Percentiles rank a stretch among this genome's conserved stretches.
These are phyloP conservation scores for Aspergillus arachidicola DNA, from an alignment of 2,329 filamentous ascomycete species.

Conservation along the genomic window DNA sequence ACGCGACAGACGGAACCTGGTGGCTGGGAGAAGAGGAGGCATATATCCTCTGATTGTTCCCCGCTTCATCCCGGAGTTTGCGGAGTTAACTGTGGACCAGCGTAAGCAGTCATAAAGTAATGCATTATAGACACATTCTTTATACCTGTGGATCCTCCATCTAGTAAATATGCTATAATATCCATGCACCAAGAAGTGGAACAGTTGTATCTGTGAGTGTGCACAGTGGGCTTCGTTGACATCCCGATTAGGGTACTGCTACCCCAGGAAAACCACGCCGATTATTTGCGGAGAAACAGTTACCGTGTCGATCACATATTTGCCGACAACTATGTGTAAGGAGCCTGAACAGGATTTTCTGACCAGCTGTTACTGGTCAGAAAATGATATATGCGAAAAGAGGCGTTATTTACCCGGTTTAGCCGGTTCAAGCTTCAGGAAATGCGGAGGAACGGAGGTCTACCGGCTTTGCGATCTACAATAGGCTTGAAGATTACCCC, in stretches of 20 bases:
- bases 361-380: not conserved
- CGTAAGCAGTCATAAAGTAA: not conserved
- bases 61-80: conserved; percentile 5
- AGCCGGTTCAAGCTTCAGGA: conserved; percentile 1
- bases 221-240: not conserved
- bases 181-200: not conserved
- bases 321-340: not conserved
- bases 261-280: not conserved
- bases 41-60: not conserved
- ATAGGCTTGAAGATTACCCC: not conserved
- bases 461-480: not conserved
- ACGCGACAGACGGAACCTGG: not conserved
- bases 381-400: not conserved
- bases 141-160: not conserved
- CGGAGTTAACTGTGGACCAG: conserved; percentile 7
- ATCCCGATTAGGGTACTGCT: not conserved
- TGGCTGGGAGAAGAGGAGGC: not conserved
- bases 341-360: not conserved
- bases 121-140: not conserved
- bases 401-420: conserved; percentile 8
- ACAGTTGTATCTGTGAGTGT: too few species aligned
- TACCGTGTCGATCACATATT: not conserved
- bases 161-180: not conserved
- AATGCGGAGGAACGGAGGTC: not conserved
- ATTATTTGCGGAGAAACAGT: conserved; percentile 2